Base-by-base conservation (phyloP, 257 asterid species). In the Thymus mandschuricus region DNA sequence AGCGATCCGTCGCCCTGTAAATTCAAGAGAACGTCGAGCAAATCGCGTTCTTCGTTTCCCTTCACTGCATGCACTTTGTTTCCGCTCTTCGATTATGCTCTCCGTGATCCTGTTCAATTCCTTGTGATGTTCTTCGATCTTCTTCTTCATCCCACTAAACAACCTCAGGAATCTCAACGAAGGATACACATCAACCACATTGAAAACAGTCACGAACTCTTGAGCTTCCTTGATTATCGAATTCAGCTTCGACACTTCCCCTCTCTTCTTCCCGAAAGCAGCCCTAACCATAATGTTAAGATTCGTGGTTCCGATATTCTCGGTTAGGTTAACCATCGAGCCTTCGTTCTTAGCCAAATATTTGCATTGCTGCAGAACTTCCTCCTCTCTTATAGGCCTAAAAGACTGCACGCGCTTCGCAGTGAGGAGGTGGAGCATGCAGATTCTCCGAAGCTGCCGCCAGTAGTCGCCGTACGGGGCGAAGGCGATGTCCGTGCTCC, bases 401-500 rank as follows among this genome's bases (percentile, higher is more conserved):
- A 75, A 76, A 0, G 78, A 71, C 0, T 33, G 68, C 4, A 80
- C 83, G 2, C 80, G 79, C 35, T 61, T 59, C 29, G 49, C 6
- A 6, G 74, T 75, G 0, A 80, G 40, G 9, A 82, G 79, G 61
- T 80, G 79, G 0, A 59, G 45, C 3, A 50, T 57, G 71, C 82
- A 76, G 21, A 82, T 73, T 54, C 63, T 80, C 3, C 84, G 63
- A 10, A 82, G 60, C 33, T 80, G 82, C 50, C 81, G 56, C 86
- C 84, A 82, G 74, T 82, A 82, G 0, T 73, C 75, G 4, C 80
- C 79, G 45, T 69, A 73, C 0, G 85, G 84, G 43, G 82, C 9
- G 68, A 84, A 81, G 0, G 58, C 78, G 4, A 84, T 55, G 55
- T 67, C 74, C 6, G 68, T 69, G 46, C n/a, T 59, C 9, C 75